Evolutionary conservation across 1,284 basidiomycete genomes (phyloP), one percentile per base, ranked within the genome.

Genomic region (Chondrostereum purpureum): DNA sequence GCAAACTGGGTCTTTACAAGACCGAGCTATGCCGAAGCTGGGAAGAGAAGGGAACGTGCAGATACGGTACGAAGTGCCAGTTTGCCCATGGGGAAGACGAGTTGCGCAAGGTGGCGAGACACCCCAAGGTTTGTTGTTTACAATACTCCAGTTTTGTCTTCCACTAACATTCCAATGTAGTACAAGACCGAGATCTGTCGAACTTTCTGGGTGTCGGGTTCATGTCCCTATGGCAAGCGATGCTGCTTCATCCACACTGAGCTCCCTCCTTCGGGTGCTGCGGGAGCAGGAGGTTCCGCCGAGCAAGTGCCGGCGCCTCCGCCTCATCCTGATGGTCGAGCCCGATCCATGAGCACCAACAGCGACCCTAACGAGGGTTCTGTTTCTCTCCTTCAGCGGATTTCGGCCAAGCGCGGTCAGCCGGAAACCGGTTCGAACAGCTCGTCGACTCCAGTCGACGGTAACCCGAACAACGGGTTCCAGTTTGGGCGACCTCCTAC

Each of bases 121-220:
- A 94, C 61, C 90, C 90, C 39, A 92, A 92, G 78, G 88, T 88
- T 58, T 53, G 69, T 55, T 34, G 24, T 31, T 33, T 33, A 39
- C 50, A 44, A 27, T 39, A 23, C 34, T 45, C 21, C 38, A 16
- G 47, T 45, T 33, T 14, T 50, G 19, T 52, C 6, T 39, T 47
- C 21, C 52, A 46, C 46, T 54, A 40, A 55, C 48, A 24, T 53
- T 49, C 49, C 53, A 49, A 47, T 43, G 23, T 55, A 91, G 83
- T 93, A 92, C 67, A 93, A 93, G 67, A 92, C 91, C 8, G 89
- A 92, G 65, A 89, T 92, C 49, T 93, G 91, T 62, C 80, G 88
- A 64, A 89, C 90, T 2, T 93, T 92, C 70, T 90, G 88, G 87
- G 85, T 91, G 16, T 89, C 88, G 42, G 90, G 90, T 18, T 87